Evolutionary conservation across 305 asterid species (phyloP).

Genomic region (Fraxinus sp.): DNA sequence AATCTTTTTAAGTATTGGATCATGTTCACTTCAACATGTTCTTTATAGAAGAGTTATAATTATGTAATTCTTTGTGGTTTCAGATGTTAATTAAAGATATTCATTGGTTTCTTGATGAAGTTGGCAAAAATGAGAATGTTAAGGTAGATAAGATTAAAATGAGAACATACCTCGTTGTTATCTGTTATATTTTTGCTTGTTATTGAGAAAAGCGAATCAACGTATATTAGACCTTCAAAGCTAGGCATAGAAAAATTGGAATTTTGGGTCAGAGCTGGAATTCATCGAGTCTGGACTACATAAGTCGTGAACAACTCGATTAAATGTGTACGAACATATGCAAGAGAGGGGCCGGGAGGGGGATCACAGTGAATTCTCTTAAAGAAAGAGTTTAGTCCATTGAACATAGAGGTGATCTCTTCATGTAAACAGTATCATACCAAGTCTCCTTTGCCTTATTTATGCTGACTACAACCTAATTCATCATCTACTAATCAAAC

Average conservation of each 20-base stretch:
- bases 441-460: not conserved
- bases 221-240: not conserved
- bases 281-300: not conserved
- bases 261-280: not conserved
- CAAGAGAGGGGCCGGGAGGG: not conserved
- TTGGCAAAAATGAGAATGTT: not conserved
- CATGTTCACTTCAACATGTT: not conserved
- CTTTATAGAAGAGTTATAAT: not conserved
- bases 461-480: not conserved
- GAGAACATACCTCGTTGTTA: not conserved
- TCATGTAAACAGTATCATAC: not conserved
- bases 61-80: not conserved
- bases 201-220: not conserved
- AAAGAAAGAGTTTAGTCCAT: not conserved
- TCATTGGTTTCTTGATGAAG: not conserved
- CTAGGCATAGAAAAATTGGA: not conserved
- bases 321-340: not conserved
- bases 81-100: not conserved
- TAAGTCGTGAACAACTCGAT: not conserved
- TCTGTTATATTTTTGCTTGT: not conserved
- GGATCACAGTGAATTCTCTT: not conserved
- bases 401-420: not conserved
- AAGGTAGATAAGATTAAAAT: not conserved
- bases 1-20: not conserved
- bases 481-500: not conserved